Evolutionary conservation across 148 eudicot genomes (phyloP), one percentile per base, ranked within the genome.

Genomic region (Chenopodium formosanum): DNA sequence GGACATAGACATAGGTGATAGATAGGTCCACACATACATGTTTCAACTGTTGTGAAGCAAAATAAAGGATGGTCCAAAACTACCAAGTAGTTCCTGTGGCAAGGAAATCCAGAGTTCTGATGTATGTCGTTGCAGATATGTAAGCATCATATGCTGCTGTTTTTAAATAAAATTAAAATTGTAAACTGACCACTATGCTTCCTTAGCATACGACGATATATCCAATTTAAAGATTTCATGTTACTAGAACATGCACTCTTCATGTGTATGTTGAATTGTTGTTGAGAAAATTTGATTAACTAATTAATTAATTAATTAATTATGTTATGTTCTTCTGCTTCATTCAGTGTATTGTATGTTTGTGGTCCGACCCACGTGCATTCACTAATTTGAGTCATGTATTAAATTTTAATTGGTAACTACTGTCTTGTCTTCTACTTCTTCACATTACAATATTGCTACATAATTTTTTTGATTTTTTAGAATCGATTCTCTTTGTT

Each of bases 311-410:
- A 56, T 14, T 56, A 56, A 56, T 16, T n/a, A 37, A 50, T 14
- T 8, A 82, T 82, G 62, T 46, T 69, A 56, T 56, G 78, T 68
- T 84, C 65, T 78, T 64, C 73, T 79, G 83, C 86, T 81, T 71
- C 48, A 52, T 84, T 84, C 86, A 81, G 32, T 81, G 86, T 72
- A 84, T 81, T 81, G 86, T 72, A 84, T 77, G 75, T 78, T 25
- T 80, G 76, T 80, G 71, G 67, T 78, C 77, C 67, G 58, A 65
- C 71, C 81, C 86, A 84, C 81, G 75, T 81, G 81, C 81, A 79
- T 5, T 68, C 78, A 50, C 78, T 71, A 47, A 70, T 70, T 77
- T 29, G n/a, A 69, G 73, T 20, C 11, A 65, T 20, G 65, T 52
- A 20, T 25, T 74, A 27, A 65, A 77, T 80, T 73, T 48, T 1